Percentiles rank a stretch among this genome's conserved stretches.
phyloP scores from a whole-genome alignment of 352 stramenopile species.

The Halophytophthora polymorphica region DNA sequence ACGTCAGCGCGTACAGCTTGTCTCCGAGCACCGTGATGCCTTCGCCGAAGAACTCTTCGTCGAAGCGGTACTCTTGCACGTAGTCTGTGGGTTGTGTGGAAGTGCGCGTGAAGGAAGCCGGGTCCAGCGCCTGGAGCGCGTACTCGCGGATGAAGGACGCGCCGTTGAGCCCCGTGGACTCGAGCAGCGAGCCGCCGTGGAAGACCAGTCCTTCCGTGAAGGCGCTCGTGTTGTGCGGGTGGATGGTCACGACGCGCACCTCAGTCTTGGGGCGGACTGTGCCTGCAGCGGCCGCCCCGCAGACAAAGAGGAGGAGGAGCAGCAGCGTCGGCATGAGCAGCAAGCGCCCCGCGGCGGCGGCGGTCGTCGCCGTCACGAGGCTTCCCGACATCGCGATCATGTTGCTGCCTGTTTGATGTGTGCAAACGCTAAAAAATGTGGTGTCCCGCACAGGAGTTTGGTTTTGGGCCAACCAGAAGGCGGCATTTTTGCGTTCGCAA shows the following conservation, averaged over 20 bases:
- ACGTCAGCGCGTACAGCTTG: constrained; percentile 82
- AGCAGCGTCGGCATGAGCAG: constrained; percentile 9
- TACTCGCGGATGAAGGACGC: constrained; percentile 77
- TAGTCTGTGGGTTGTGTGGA: constrained; percentile 11
- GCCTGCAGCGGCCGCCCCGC: constrained; percentile 8
- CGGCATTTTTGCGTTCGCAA: background rate
- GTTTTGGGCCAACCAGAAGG: too few species aligned
- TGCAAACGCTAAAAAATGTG: too few species aligned
- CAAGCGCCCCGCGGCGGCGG: too few species aligned
- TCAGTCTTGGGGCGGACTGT: constrained; percentile 20
- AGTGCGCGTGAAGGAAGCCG: constrained; percentile 11
- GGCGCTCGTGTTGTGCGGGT: constrained; percentile 57
- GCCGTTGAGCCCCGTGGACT: constrained; percentile 68
- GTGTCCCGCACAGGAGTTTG: too few species aligned
- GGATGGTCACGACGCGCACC: constrained; percentile 56
- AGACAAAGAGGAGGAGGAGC: constrained; percentile 3
- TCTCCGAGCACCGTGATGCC: constrained; percentile 69
- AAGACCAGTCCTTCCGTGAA: constrained; percentile 81
- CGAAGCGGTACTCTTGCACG: constrained; percentile 55
- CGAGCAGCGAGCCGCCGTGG: constrained; percentile 53
- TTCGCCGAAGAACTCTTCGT: constrained; percentile 69
- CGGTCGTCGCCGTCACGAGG: background rate
- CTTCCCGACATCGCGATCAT: background rate
- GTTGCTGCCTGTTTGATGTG: too few species aligned
- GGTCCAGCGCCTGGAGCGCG: constrained; percentile 23